Conservation (phyloP, 2,329 filamentous ascomycete genomes). For the Pyrenochaeta sp. region DNA sequence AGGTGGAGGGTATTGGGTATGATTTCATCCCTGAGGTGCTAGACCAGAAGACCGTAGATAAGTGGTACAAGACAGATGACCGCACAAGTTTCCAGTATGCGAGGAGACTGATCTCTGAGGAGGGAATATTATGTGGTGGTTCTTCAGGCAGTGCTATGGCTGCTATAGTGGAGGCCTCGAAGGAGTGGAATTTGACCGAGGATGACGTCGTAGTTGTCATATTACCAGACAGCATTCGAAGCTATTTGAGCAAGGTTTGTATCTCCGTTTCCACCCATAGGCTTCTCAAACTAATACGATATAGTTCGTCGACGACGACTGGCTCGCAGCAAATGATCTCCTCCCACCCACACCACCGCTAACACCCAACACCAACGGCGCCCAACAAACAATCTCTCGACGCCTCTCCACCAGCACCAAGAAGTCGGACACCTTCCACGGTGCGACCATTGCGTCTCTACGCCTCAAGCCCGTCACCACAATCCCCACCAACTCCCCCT, state of each 20-base stretch:
- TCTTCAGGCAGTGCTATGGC: conserved; percentile 93
- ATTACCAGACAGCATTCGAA: conserved; percentile 93
- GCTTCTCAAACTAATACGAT: conserved; percentile 20
- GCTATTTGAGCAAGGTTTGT: conserved; percentile 85
- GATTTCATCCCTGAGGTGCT: conserved; percentile 97
- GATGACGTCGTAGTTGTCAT: conserved; percentile 91
- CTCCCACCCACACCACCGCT: conserved; percentile 68
- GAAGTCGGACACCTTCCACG: conserved; percentile 73
- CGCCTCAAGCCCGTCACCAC: conserved; percentile 94
- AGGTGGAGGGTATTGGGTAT: conserved; percentile 98
- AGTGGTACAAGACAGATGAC: conserved; percentile 99
- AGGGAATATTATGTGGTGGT: conserved; percentile 91
- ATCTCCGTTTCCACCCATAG: not conserved
- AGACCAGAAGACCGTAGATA: conserved; percentile 79
- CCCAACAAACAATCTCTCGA: conserved; percentile 38
- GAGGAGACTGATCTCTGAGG: conserved; percentile 89
- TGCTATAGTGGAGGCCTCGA: conserved; percentile 77
- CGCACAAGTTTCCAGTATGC: conserved; percentile 89
- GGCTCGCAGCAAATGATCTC: conserved; percentile 95
- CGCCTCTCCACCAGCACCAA: conserved; percentile 47
- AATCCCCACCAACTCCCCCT: conserved; percentile 73
- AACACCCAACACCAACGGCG: conserved; percentile 32
- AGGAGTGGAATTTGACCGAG: conserved; percentile 78
- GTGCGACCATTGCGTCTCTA: conserved; percentile 81
- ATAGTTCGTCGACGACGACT: conserved; percentile 95